These are phyloP conservation scores for Neonectria hederae DNA, from an alignment of 2,329 filamentous ascomycete genomes.

Conservation along the genomic window DNA sequence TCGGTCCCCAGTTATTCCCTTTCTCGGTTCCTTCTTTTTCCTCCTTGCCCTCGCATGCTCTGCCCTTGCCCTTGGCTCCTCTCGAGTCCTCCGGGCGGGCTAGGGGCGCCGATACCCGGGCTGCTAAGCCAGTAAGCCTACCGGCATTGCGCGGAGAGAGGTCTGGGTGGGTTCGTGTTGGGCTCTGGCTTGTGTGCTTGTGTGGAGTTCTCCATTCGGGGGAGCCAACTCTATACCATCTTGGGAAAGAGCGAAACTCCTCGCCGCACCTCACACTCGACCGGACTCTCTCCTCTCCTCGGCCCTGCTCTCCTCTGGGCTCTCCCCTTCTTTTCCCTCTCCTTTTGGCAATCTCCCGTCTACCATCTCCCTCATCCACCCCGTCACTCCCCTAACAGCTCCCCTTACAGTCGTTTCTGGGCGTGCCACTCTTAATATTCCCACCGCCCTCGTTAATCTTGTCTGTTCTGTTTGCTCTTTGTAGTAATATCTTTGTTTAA, in stretches of 20 bases:
- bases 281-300: not conserved
- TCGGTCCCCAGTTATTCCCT: not conserved
- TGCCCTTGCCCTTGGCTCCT: not conserved
- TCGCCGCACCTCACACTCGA: constrained; percentile 3
- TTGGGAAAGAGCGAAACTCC: constrained; percentile 20
- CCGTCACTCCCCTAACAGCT: not conserved
- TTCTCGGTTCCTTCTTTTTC: not conserved
- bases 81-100: not conserved
- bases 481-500: constrained; percentile 11
- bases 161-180: not conserved
- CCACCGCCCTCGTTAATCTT: constrained; percentile 23
- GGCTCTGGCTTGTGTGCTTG: not conserved
- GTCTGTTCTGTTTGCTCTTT: constrained; percentile 19
- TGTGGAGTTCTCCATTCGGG: not conserved
- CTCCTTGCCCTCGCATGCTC: not conserved
- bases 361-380: constrained; percentile 8
- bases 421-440: constrained; percentile 35
- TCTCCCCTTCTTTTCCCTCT: not conserved
- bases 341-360: constrained; percentile 3
- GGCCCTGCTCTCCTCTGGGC: not conserved
- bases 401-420: constrained; percentile 32
- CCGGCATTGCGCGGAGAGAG: not conserved
- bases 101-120: not conserved
- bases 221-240: constrained; percentile 23
- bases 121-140: not conserved